Evolutionary conservation across 306 rosid species (phyloP).

Genomic region (Clitoria ternatea): DNA sequence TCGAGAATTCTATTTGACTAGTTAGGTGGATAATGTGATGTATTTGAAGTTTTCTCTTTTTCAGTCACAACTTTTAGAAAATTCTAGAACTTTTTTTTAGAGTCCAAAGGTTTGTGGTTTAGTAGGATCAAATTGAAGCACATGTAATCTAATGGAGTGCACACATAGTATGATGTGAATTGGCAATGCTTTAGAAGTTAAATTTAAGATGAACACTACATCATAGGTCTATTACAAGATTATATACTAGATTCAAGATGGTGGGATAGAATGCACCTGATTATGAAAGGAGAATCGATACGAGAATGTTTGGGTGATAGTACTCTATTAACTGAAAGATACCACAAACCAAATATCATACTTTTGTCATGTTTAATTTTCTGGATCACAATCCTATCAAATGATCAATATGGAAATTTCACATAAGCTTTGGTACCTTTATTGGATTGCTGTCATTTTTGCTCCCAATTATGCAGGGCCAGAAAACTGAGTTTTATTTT

Average conservation of each 20-base stretch:
- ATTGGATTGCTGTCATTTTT: background rate
- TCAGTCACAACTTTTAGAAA: background rate
- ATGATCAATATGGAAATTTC: background rate
- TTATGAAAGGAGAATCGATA: background rate
- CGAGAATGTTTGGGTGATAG: background rate
- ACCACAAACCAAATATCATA: background rate
- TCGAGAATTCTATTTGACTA: background rate
- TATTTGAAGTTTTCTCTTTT: background rate
- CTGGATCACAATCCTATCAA: background rate
- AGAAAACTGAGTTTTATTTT: conserved; percentile 7
- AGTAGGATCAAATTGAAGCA: background rate
- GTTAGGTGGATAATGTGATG: conserved; percentile 1
- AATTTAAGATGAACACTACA: background rate
- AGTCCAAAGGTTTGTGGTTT: background rate
- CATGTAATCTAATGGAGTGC: conserved; percentile 7
- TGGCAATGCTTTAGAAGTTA: background rate
- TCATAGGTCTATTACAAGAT: conserved; percentile 2
- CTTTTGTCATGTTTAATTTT: background rate
- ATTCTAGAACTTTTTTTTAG: background rate
- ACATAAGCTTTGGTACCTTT: background rate
- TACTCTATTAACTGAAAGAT: background rate
- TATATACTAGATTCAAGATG: background rate
- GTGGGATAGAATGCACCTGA: conserved; percentile 12
- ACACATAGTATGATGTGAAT: too few relatives aligned
- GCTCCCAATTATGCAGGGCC: background rate